Percentiles rank a stretch among this genome's conserved stretches.
phyloP scores from a whole-genome alignment of 345 rosid genomes.

The Pseudoturritis turrita region DNA sequence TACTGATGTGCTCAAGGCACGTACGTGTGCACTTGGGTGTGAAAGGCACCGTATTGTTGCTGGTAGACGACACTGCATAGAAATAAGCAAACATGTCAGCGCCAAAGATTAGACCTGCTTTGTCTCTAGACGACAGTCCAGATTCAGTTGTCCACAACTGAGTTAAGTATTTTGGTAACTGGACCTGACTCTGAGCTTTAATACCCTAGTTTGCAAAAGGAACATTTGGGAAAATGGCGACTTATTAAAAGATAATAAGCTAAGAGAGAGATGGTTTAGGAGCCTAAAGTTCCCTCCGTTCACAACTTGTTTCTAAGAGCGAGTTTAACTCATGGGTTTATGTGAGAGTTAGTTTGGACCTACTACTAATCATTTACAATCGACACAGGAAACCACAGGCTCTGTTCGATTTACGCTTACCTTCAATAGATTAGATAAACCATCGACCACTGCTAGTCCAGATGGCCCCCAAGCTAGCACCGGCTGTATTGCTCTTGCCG shows the following conservation, averaged over 20 bases:
- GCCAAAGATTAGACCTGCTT: not conserved
- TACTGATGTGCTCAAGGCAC: conserved; percentile 84
- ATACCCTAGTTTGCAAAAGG: no score
- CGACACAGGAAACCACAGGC: not conserved
- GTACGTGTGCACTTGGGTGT: conserved; percentile 95
- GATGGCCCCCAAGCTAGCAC: conserved; percentile 85
- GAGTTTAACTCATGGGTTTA: not conserved
- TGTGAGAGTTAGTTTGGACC: not conserved
- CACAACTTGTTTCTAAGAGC: no score
- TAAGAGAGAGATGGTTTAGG: no score
- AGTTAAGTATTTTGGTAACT: no score
- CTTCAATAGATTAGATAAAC: conserved; percentile 86
- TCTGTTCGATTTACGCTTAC: conserved; percentile 32
- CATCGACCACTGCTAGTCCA: conserved; percentile 82
- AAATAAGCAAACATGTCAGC: conserved; percentile 4
- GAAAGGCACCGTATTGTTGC: conserved; percentile 81
- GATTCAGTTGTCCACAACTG: no score
- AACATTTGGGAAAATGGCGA: no score
- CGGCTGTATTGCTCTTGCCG: conserved; percentile 85
- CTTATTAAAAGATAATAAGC: no score
- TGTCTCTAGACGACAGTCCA: no score
- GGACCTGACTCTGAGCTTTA: no score
- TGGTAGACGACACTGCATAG: conserved; percentile 84
- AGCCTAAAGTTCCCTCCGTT: no score
- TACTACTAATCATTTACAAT: not conserved